Base-by-base conservation (phyloP, 306 rosid species). In the Quercus engelmannii region DNA sequence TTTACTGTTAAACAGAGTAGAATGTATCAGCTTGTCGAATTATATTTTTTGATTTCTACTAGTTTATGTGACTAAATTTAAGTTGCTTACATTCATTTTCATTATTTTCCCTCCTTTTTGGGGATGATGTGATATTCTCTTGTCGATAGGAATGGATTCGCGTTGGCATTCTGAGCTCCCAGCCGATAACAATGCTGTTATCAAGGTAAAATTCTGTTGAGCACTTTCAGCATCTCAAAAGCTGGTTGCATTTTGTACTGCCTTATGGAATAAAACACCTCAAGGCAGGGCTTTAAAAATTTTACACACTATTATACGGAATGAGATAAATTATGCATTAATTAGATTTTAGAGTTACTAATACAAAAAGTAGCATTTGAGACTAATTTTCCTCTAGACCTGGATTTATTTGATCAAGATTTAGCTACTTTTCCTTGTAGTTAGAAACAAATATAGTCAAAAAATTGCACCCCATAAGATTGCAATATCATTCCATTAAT, bases 151-250 rank as follows among this genome's bases (percentile, higher is more conserved):
- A 75, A 82, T 79, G 83, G 94, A 93, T 87, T 89, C 90, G 62
- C 84, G n/a, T 30, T 93, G 90, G 92, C 80, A 81, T 83, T 67
- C 94, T 71, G 92, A 90, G 84, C 85, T 76, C 58, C 83, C 49
- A 23, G 55, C 73, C 73, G 88, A 87, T 71, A 86, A 76, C 76
- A 89, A 89, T 88, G 89, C 90, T n/a, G 86, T 89, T 74, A 93
- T 96, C 69, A 96, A 96, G 99, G 99, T 96, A 82, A 72, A 35
- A 69, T 56, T 46, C 30, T 55, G 51, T 81, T 41, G 46, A 71
- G 55, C 69, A 79, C 51, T 75, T 69, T 69, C 17, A 11, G 76
- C 76, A 74, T 68, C 52, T 38, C 69, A 74, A 72, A 59, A 74
- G n/a, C 62, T 35, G 46, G 11, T 62, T 83, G 1, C 54, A 55